Conservation (phyloP, 345 rosid species). For the Dovyalis caffra region DNA sequence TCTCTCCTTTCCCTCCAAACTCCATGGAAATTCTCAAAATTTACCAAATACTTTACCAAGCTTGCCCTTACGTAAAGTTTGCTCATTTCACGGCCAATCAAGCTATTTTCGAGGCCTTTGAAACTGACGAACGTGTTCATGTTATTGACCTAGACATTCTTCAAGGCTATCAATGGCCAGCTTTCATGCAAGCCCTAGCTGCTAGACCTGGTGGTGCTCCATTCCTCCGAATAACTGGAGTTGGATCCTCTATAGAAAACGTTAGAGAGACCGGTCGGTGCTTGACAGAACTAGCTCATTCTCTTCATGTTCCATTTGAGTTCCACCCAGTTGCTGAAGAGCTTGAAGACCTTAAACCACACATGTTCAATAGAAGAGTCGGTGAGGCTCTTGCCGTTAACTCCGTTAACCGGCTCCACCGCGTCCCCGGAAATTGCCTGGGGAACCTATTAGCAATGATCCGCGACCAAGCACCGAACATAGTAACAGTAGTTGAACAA, state of each 20-base stretch:
- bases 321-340: conserved; percentile 58
- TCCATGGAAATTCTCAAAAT: conserved; percentile 54
- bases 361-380: conserved; percentile 61
- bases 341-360: conserved; percentile 54
- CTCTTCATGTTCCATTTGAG: conserved; percentile 63
- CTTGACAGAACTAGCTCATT: conserved; percentile 55
- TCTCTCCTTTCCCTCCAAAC: conserved; percentile 48
- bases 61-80: conserved; percentile 63
- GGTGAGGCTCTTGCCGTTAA: conserved; percentile 67
- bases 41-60: conserved; percentile 65
- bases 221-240: conserved; percentile 60
- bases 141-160: conserved; percentile 66
- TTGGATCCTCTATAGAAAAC: conserved; percentile 39
- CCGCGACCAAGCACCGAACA: conserved; percentile 66
- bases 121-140: conserved; percentile 69
- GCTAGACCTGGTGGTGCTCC: conserved; percentile 59
- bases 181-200: conserved; percentile 73
- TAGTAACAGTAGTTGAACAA: conserved; percentile 58
- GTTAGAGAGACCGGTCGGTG: conserved; percentile 62
- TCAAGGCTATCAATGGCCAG: conserved; percentile 81
- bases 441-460: conserved; percentile 53
- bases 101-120: conserved; percentile 68
- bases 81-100: conserved; percentile 78
- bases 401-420: conserved; percentile 52
- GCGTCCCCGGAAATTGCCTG: conserved; percentile 42